Evolutionary conservation across 2,329 filamentous ascomycete species (phyloP).

Genomic region (Fusarium equiseti): DNA sequence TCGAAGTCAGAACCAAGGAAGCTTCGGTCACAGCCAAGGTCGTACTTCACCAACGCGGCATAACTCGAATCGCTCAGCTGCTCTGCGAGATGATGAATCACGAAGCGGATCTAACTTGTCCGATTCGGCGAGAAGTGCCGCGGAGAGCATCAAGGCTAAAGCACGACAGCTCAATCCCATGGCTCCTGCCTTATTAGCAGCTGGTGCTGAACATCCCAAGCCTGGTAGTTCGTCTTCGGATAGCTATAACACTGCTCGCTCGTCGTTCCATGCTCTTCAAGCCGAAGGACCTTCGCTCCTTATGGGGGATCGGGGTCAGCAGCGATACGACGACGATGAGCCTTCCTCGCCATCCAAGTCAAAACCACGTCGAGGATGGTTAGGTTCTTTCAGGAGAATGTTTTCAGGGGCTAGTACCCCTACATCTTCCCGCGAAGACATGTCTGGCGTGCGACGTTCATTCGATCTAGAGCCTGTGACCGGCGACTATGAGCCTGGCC

Average conservation of each 20-base stretch:
- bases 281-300: constrained; percentile 66
- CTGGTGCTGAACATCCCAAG: constrained; percentile 49
- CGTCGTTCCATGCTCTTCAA: constrained; percentile 64
- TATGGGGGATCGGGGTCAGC: constrained; percentile 47
- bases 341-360: constrained; percentile 69
- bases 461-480: constrained; percentile 52
- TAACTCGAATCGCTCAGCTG: constrained; percentile 53
- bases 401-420: constrained; percentile 61
- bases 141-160: constrained; percentile 56
- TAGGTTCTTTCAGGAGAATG: constrained; percentile 75
- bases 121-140: constrained; percentile 63
- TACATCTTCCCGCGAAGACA: constrained; percentile 47
- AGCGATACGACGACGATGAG: constrained; percentile 53
- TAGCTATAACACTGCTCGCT: constrained; percentile 66
- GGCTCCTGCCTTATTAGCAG: constrained; percentile 46
- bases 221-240: constrained; percentile 57
- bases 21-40: constrained; percentile 41
- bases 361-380: constrained; percentile 71
- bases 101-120: constrained; percentile 69
- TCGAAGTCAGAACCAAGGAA: constrained; percentile 35
- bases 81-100: constrained; percentile 59
- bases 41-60: constrained; percentile 56
- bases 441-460: constrained; percentile 48
- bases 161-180: constrained; percentile 52
- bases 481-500: constrained; percentile 59